A percentile compares a stretch with the other conserved stretches of the same genome.
phyloP scores from a whole-genome alignment of 306 rosid genomes.

The Prunus davidiana region DNA sequence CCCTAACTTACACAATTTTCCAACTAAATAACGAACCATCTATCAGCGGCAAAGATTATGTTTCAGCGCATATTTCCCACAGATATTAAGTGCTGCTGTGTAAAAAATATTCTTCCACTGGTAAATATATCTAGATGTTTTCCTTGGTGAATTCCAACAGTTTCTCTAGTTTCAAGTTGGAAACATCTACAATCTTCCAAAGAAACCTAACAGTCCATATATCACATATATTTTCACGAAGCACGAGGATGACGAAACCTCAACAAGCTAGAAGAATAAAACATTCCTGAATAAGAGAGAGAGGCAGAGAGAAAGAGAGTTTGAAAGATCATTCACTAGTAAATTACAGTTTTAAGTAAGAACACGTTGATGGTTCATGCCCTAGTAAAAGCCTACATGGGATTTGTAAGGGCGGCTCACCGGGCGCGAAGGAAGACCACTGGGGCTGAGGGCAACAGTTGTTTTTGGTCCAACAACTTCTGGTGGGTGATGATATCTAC shows the following conservation, averaged over 20 bases:
- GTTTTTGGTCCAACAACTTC: slow-evolving; percentile 52
- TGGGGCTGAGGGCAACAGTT: slow-evolving; percentile 55
- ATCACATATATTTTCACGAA: background rate
- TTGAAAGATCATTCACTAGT: background rate
- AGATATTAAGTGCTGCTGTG: background rate
- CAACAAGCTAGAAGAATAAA: background rate
- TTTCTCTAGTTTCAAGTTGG: background rate
- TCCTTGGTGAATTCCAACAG: background rate
- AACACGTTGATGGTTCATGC: background rate
- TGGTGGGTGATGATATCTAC: slow-evolving; percentile 96
- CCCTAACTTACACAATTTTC: background rate
- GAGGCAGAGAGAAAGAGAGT: background rate
- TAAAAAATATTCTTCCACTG: background rate
- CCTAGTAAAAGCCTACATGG: slow-evolving; percentile 20
- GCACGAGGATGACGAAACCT: background rate
- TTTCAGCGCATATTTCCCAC: background rate
- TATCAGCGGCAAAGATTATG: background rate
- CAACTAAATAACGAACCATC: background rate
- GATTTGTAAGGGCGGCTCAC: slow-evolving; percentile 48
- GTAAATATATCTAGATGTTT: background rate
- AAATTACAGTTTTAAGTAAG: slow-evolving; percentile 6
- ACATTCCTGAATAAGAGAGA: background rate
- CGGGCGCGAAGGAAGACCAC: slow-evolving; percentile 93
- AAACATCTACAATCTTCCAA: background rate
- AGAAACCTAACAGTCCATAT: background rate